Percentiles rank a stretch among this genome's conserved stretches.
These are phyloP conservation scores for Excoecaria agallocha DNA, from an alignment of 345 rosid species.

Conservation along the genomic window DNA sequence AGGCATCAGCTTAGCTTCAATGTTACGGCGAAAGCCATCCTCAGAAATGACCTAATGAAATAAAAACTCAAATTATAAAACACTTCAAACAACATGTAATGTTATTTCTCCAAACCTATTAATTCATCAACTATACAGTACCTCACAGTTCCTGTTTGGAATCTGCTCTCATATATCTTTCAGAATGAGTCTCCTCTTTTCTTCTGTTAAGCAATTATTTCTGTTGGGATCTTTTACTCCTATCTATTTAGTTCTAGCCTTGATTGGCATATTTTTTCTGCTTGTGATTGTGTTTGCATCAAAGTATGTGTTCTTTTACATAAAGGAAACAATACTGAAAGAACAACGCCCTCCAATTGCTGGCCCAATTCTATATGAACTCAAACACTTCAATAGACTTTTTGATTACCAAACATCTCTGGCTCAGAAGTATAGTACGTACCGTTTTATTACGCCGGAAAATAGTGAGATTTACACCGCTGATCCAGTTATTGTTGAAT, in stretches of 20 bases:
- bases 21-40: not conserved
- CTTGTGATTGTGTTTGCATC: conserved; percentile 2
- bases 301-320: conserved; percentile 16
- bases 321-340: conserved; percentile 22
- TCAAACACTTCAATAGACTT: conserved; percentile 30
- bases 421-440: conserved; percentile 31
- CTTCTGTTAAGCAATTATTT: conserved; percentile 19
- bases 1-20: not conserved
- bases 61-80: not conserved
- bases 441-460: conserved; percentile 23
- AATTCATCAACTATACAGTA: not conserved
- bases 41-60: not conserved
- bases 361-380: conserved; percentile 32
- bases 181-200: conserved; percentile 26
- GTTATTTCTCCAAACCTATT: not conserved
- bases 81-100: not conserved
- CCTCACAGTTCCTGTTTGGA: not conserved
- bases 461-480: conserved; percentile 38
- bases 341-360: conserved; percentile 39
- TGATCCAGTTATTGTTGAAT: conserved; percentile 40
- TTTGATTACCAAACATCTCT: conserved; percentile 37
- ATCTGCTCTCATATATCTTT: not conserved
- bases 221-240: conserved; percentile 18
- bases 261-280: conserved; percentile 16
- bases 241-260: conserved; percentile 14